Percentiles rank a stretch among this genome's conserved stretches.
These are phyloP conservation scores for Apiospora rasikravindrae DNA, from an alignment of 2,329 filamentous ascomycete species.

Conservation along the genomic window DNA sequence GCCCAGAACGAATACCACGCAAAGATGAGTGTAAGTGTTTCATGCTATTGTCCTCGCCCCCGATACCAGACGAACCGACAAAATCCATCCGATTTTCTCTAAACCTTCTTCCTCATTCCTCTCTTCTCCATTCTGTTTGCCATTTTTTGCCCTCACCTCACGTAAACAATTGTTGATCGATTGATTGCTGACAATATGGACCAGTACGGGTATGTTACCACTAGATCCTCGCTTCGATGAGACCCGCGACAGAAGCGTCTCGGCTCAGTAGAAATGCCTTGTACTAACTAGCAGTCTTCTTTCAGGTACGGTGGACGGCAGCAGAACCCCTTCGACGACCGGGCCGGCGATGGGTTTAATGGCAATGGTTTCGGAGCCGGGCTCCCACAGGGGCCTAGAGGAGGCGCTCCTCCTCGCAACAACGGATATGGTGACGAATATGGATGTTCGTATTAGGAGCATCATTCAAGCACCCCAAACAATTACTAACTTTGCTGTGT, in stretches of 20 bases:
- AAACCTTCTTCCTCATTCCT: conserved; percentile 22
- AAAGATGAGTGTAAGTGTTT: conserved; percentile 58
- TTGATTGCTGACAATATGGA: conserved; percentile 45
- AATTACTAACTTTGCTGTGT: background rate
- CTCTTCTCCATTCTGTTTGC: conserved; percentile 31
- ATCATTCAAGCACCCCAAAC: too few relatives aligned
- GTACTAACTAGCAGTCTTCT: conserved; percentile 15
- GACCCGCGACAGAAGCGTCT: conserved; percentile 18
- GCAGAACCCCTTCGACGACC: conserved; percentile 65
- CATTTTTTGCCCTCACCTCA: conserved; percentile 26
- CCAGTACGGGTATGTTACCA: conserved; percentile 60
- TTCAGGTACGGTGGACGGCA: conserved; percentile 58
- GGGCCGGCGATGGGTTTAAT: conserved; percentile 32
- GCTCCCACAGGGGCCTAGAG: conserved; percentile 29
- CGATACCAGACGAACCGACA: background rate
- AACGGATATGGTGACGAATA: conserved; percentile 35
- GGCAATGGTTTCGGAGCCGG: conserved; percentile 45
- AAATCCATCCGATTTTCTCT: background rate
- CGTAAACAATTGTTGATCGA: conserved; percentile 19
- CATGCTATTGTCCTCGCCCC: conserved; percentile 24
- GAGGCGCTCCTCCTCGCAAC: conserved; percentile 25
- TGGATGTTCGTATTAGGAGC: conserved; percentile 45
- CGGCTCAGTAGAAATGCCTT: conserved; percentile 36
- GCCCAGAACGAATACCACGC: conserved; percentile 23
- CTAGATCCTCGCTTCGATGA: background rate